phyloP scores from a whole-genome alignment of 2,329 filamentous ascomycete genomes.

The Alternaria panax region DNA sequence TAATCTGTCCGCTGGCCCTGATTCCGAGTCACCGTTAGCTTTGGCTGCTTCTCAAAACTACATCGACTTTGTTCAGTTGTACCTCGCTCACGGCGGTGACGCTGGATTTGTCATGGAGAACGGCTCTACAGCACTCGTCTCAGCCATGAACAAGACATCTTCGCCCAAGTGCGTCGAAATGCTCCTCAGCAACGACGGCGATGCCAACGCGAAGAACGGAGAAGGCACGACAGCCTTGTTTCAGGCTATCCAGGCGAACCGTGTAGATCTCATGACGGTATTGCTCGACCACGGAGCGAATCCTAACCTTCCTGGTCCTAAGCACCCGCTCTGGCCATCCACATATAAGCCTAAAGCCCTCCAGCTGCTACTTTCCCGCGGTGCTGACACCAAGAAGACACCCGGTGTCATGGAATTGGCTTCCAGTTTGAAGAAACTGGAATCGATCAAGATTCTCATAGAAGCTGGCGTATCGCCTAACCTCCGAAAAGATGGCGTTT shows the following conservation, averaged over 20 bases:
- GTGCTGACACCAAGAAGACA: conserved; percentile 66
- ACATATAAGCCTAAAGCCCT: conserved; percentile 66
- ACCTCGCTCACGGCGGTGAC: conserved; percentile 68
- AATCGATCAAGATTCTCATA: conserved; percentile 65
- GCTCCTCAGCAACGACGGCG: conserved; percentile 66
- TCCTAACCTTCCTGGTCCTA: conserved; percentile 72
- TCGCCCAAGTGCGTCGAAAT: conserved; percentile 64
- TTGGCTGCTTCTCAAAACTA: conserved; percentile 61
- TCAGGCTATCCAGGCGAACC: conserved; percentile 64
- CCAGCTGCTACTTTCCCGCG: conserved; percentile 64
- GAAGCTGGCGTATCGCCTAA: conserved; percentile 68
- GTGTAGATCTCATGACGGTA: conserved; percentile 63
- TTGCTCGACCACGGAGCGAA: conserved; percentile 68
- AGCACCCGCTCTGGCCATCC: conserved; percentile 73
- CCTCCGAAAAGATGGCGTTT: conserved; percentile 69
- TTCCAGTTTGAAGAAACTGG: conserved; percentile 68
- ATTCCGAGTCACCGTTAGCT: conserved; percentile 64
- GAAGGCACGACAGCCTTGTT: conserved; percentile 71
- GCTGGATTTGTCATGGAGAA: conserved; percentile 61
- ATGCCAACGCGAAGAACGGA: conserved; percentile 66
- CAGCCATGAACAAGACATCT: conserved; percentile 66
- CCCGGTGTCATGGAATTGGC: conserved; percentile 72
- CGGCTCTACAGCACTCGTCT: conserved; percentile 68
- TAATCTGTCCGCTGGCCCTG: conserved; percentile 48
- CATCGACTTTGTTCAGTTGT: conserved; percentile 64